Percentiles rank a stretch among this genome's conserved stretches.
Evolutionary conservation across 768 basidiomycete species (phyloP).

Genomic region (Kondoa subrosea): DNA sequence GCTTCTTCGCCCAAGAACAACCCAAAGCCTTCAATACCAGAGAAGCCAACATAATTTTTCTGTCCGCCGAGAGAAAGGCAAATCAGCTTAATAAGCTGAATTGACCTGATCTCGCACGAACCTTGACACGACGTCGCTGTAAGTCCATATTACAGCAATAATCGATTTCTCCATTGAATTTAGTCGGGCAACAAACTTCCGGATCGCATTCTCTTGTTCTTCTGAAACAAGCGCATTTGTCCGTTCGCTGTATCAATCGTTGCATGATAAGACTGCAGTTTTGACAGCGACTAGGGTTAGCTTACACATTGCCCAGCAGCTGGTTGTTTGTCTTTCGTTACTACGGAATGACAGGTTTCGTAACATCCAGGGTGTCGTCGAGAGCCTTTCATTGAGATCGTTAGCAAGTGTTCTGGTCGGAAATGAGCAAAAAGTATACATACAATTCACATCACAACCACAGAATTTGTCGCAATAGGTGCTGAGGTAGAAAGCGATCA

Average conservation of each 20-base stretch:
- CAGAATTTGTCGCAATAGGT: conserved; percentile 7
- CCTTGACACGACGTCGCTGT: background rate
- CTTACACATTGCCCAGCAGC: too few species aligned
- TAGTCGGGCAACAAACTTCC: background rate
- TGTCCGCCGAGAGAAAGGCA: too few species aligned
- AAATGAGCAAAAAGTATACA: background rate
- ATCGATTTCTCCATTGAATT: background rate
- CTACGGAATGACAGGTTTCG: background rate
- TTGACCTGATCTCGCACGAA: background rate
- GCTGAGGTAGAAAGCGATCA: background rate
- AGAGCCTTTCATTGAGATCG: background rate
- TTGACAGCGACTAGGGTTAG: too few species aligned
- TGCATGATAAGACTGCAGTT: too few species aligned
- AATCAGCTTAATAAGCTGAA: too few species aligned
- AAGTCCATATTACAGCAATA: background rate
- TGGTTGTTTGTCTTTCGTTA: background rate
- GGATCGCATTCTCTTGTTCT: background rate
- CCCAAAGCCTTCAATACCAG: background rate
- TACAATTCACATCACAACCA: background rate
- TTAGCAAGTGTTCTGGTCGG: too few species aligned
- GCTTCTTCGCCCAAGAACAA: background rate
- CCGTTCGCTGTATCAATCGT: background rate
- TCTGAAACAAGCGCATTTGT: background rate
- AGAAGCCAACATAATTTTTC: background rate
- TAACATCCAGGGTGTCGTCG: background rate